These are phyloP conservation scores for Fraxinus anomala DNA, from an alignment of 257 asterid genomes.

Conservation along the genomic window DNA sequence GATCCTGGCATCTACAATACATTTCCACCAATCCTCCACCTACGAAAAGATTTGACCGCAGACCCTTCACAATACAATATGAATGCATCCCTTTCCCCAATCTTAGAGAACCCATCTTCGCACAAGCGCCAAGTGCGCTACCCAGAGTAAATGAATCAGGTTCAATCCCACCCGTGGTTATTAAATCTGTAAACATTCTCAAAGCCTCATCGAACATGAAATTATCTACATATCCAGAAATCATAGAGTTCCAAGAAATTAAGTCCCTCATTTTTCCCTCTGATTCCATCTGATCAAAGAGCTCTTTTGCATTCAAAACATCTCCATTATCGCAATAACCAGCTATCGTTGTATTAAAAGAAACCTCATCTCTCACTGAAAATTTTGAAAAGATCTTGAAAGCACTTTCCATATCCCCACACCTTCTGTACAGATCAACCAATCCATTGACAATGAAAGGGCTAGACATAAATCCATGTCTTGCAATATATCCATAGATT, in stretches of 20 bases:
- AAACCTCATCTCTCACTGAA: constrained; percentile 63
- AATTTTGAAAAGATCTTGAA: constrained; percentile 47
- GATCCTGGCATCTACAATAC: constrained; percentile 62
- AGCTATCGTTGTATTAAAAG: constrained; percentile 71
- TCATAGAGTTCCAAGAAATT: constrained; percentile 83
- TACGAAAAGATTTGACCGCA: constrained; percentile 53
- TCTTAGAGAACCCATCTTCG: constrained; percentile 41
- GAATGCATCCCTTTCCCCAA: constrained; percentile 65
- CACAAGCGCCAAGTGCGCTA: constrained; percentile 60
- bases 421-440: constrained; percentile 72
- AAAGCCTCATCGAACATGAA: constrained; percentile 56
- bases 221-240: constrained; percentile 71
- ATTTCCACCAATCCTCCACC: constrained; percentile 77
- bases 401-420: constrained; percentile 62
- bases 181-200: constrained; percentile 40
- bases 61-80: constrained; percentile 55
- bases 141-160: constrained; percentile 74
- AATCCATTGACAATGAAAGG: constrained; percentile 72
- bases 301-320: constrained; percentile 55
- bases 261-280: constrained; percentile 51
- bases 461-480: constrained; percentile 59
- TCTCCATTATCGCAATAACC: constrained; percentile 68
- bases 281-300: constrained; percentile 56
- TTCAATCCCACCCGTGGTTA: constrained; percentile 38
- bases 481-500: constrained; percentile 65